These are phyloP conservation scores for Tetrapisispora arboricola DNA, from an alignment of 805 yeast genomes.

Conservation along the genomic window DNA sequence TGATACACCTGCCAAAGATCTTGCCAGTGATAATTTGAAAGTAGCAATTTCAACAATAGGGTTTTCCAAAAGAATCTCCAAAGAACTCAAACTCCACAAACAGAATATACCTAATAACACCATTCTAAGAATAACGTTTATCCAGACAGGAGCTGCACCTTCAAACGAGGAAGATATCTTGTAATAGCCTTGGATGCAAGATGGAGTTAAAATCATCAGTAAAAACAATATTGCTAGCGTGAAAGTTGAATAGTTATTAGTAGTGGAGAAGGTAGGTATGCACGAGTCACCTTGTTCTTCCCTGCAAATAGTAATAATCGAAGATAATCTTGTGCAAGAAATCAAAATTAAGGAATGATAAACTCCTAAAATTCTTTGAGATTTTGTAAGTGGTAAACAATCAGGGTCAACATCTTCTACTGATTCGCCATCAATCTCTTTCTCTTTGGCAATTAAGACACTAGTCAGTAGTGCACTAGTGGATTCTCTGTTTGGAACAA, in stretches of 20 bases:
- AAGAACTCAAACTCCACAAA: constrained; percentile 73
- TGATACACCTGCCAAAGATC: constrained; percentile 66
- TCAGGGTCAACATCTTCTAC: constrained; percentile 22
- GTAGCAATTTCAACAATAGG: constrained; percentile 19
- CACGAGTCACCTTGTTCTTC: constrained; percentile 86
- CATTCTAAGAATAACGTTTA: constrained; percentile 39
- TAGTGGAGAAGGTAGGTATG: constrained; percentile 53
- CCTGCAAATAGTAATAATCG: constrained; percentile 72
- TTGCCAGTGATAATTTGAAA: constrained; percentile 59
- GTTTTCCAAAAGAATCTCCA: constrained; percentile 42
- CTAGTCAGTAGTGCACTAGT: constrained; percentile 32
- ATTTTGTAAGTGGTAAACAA: constrained; percentile 27
- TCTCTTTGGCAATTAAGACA: constrained; percentile 23
- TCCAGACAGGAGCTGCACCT: constrained; percentile 83
- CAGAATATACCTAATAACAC: constrained; percentile 48
- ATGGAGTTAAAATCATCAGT: constrained; percentile 52
- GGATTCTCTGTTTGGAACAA: constrained; percentile 29
- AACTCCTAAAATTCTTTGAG: constrained; percentile 49
- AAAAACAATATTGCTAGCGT: constrained; percentile 43
- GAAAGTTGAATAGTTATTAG: constrained; percentile 45
- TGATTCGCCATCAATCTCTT: constrained; percentile 20
- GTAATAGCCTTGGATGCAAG: constrained; percentile 59
- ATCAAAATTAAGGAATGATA: constrained; percentile 64
- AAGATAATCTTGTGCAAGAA: constrained; percentile 52
- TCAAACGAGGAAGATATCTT: constrained; percentile 63